Conservation (phyloP, 2,329 filamentous ascomycete species). For the Aspergillus cejpii region DNA sequence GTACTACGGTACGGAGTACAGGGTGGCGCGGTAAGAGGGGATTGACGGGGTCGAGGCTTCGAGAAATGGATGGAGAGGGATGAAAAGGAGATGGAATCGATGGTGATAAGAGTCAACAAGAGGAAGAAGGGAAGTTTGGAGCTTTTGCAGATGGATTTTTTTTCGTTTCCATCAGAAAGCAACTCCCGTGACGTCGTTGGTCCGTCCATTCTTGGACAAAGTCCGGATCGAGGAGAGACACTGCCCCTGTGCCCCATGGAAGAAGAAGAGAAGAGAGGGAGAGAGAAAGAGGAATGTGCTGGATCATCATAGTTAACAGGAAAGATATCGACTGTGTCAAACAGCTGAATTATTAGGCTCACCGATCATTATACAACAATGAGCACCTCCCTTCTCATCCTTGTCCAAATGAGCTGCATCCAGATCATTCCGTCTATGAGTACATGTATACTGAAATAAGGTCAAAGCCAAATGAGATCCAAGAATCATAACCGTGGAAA, state of each 20-base stretch:
- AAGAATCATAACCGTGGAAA: constrained; percentile 12
- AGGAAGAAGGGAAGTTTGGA: neutral
- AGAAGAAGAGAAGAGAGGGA: neutral
- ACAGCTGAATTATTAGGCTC: too few species aligned
- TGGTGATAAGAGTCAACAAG: neutral
- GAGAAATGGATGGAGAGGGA: neutral
- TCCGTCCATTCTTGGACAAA: constrained; percentile 17
- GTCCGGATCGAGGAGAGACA: neutral
- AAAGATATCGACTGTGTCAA: constrained; percentile 1
- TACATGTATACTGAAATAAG: constrained; percentile 17
- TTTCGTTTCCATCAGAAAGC: neutral
- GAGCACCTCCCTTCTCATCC: neutral
- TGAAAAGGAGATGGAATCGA: neutral
- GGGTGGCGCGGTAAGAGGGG: neutral
- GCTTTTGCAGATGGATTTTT: neutral
- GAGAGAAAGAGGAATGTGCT: neutral
- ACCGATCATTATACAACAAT: too few species aligned
- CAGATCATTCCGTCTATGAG: constrained; percentile 22
- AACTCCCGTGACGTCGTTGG: constrained; percentile 27
- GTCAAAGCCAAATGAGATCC: constrained; percentile 10
- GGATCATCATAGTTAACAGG: neutral
- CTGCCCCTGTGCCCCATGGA: neutral
- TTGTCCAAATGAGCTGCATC: neutral
- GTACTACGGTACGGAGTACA: neutral
- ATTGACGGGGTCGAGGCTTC: neutral